Base-by-base conservation (phyloP, 352 stramenopile species). In the Globisporangium camurandrum region DNA sequence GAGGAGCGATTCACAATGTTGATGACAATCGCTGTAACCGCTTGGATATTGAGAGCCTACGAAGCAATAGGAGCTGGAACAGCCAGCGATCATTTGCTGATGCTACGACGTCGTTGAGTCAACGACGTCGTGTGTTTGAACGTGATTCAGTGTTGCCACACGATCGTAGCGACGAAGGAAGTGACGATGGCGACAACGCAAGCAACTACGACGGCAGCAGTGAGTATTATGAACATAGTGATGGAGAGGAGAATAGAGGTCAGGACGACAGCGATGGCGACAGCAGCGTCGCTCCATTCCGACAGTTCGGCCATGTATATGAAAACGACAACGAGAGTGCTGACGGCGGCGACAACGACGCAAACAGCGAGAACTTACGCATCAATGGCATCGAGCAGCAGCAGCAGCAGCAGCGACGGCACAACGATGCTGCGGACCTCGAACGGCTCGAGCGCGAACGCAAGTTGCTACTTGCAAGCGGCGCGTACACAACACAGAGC, bases 401-500 rank as follows among this genome's bases (percentile, higher is more conserved):
- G n/a, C n/a, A n/a, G n/a, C n/a, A n/a, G n/a, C n/a, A n/a, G n/a
- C n/a, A n/a, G n/a, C n/a, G n/a, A 36, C 12, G 26, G 16, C 2
- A 39, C 11, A 38, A 3, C 11, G 8, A 2, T 6, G 31, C 16
- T 26, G 49, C 24, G 14, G 75, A 86, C 45, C 49, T 92, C 14
- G 54, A 56, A 4, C 61, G 81, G 24, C 59, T 92, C 9, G 39
- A 72, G 38, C 61, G 61, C 2, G 78, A 92, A 46, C 62, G 72
- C 3, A 72, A 80, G 31, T 46, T 82, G 3, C 57, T 92, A 46
- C 54, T 92, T 14, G 54, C 56, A 9, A 90, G 67, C 43, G 78
- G 78, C 4, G 60, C 66, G 17, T 89, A 89, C 51, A 61, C 73
- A n/a, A 45, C 64, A 8, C 49, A 86, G 37, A 86, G 76, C 37